Evolutionary conservation across 805 yeast genomes (phyloP).

Genomic region (Spathaspora passalidarum): DNA sequence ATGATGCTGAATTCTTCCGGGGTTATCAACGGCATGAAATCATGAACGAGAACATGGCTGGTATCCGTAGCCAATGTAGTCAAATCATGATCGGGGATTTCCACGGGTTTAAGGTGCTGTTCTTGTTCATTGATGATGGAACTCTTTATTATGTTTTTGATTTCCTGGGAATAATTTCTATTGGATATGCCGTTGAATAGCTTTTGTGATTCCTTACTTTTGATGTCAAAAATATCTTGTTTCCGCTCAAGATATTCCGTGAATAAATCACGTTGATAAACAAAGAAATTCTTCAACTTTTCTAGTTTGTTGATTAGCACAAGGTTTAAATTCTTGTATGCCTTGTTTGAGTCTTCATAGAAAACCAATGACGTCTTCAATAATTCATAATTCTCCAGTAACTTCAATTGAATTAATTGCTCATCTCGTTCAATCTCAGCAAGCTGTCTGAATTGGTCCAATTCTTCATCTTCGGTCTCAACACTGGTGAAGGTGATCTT

Average conservation of each 20-base stretch:
- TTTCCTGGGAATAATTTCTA: conserved; percentile 26
- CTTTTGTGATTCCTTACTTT: conserved; percentile 23
- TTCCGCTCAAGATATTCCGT: conserved; percentile 15
- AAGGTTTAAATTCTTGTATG: conserved; percentile 28
- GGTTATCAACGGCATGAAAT: conserved; percentile 40
- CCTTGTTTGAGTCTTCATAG: conserved; percentile 36
- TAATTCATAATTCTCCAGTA: conserved; percentile 30
- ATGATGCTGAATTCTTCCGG: conserved; percentile 36
- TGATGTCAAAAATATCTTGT: conserved; percentile 15
- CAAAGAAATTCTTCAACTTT: conserved; percentile 37
- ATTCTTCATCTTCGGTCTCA: conserved; percentile 26
- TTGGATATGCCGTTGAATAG: conserved; percentile 24
- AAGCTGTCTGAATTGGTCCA: conserved; percentile 15
- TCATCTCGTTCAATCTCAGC: conserved; percentile 27
- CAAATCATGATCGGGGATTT: background rate
- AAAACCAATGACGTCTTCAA: conserved; percentile 28
- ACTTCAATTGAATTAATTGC: conserved; percentile 29
- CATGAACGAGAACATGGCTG: conserved; percentile 23
- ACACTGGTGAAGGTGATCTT: conserved; percentile 20
- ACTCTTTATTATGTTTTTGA: conserved; percentile 25
- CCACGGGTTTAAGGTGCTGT: background rate
- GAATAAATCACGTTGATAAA: conserved; percentile 31
- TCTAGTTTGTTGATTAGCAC: conserved; percentile 31
- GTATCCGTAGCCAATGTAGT: conserved; percentile 6
- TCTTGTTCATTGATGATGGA: conserved; percentile 10